Base-by-base conservation (phyloP, 139 green algal species). In the Haematococcus lacustris region DNA sequence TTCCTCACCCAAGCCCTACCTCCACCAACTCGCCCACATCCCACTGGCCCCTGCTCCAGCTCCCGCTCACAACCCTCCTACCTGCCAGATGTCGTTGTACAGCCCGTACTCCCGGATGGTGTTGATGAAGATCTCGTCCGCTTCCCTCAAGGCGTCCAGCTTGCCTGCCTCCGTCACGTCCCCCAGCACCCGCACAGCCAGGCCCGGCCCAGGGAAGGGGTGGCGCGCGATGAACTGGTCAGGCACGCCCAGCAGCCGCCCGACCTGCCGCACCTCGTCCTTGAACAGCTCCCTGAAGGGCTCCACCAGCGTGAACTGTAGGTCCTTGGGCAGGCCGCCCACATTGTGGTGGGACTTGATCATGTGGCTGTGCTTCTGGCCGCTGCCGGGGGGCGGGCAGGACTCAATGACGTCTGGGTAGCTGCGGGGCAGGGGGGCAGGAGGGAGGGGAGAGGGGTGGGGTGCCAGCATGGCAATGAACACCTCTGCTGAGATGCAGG, bases 261-360 rank as follows among this genome's bases (percentile, higher is more conserved):
- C 91, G 9, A 96, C 74, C 51, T 83, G 74, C 41, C 91, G 83
- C 64, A 89, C 83, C 81, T 96, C 90, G 60, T 96, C 93, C 87
- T 99, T 99, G 87, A 99, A 99, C 3, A 99, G 92, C 85, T 94
- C 90, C 13, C 90, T 78, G 75, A 99, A 88, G 30, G 95, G 95
- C 88, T 99, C 95, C 6, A 98, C 91, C 40, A 99, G 91, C 59
- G 88, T 86, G 77, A 99, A 98, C 71, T 95, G 82, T 51, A 99
- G 82, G 78, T 99, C 90, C 82, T 98, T 92, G 28, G 95, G 95
- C 76, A 99, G 86, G 28, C 95, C 95, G 30, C 95, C 95, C 53
- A 99, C 95, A 83, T 99, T 99, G 88, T 99, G 95, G 81, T 99
- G 95, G 70, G 82, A 93, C 88, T 99, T 99, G 88, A 99, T 99